A percentile compares a stretch with the other conserved stretches of the same genome.
Conservation (phyloP, 2,329 filamentous ascomycete genomes). For the Pseudogymnoascus verrucosus region DNA sequence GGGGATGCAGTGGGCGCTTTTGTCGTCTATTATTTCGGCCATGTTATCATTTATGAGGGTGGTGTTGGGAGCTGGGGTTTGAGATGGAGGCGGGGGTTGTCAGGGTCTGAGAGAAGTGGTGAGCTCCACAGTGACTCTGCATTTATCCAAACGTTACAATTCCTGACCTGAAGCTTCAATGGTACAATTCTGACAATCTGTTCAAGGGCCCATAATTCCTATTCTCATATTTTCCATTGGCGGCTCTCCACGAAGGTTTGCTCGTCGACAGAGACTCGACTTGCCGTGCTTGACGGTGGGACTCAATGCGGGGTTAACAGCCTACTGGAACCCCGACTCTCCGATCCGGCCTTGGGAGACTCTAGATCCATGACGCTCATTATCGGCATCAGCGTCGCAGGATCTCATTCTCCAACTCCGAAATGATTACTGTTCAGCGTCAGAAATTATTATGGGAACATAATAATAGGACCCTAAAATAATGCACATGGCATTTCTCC, state of each 20-base stretch:
- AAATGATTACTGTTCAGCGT: not conserved
- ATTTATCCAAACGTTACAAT: not conserved
- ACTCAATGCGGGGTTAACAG: not conserved
- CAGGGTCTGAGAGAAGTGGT: not conserved
- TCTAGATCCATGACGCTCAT: not conserved
- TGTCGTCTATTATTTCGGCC: conserved; percentile 62
- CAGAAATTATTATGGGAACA: not conserved
- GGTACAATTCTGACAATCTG: not conserved
- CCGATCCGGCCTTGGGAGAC: not conserved
- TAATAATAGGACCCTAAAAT: not conserved
- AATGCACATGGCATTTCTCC: not conserved
- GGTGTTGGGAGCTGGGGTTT: not conserved
- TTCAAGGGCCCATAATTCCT: not conserved
- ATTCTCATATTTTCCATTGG: not conserved
- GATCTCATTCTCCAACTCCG: not conserved
- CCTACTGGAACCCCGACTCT: not conserved
- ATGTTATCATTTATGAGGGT: conserved; percentile 25
- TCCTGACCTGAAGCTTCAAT: not conserved
- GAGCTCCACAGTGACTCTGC: not conserved
- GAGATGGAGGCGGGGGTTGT: not conserved
- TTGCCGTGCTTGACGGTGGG: not conserved
- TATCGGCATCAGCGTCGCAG: not conserved
- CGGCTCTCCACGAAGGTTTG: not conserved
- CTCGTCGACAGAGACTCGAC: not conserved
- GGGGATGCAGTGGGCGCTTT: conserved; percentile 66